phyloP scores from a whole-genome alignment of 768 basidiomycete genomes.

The Rickenella mellea region DNA sequence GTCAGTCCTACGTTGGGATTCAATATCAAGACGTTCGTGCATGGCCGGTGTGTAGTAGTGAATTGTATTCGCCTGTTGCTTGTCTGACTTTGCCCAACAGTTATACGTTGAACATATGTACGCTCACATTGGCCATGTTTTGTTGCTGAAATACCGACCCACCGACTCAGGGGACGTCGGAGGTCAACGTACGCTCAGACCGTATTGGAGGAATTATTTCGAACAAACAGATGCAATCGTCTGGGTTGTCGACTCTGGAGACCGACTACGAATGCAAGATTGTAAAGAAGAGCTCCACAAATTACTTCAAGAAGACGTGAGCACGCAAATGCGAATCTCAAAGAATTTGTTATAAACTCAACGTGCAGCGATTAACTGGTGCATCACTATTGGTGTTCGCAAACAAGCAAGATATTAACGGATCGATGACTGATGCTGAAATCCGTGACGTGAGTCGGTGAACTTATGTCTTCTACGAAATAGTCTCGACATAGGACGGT shows the following conservation, averaged over 20 bases:
- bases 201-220: conserved; percentile 99
- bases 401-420: conserved; percentile 93
- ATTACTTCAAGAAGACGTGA: conserved; percentile 86
- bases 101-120: conserved; percentile 35
- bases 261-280: conserved; percentile 82
- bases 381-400: conserved; percentile 94
- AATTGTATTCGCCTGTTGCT: conserved; percentile 11
- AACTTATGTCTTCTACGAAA: conserved; percentile 1
- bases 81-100: conserved; percentile 19
- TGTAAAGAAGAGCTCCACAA: conserved; percentile 82
- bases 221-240: conserved; percentile 97
- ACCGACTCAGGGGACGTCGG: conserved; percentile 84
- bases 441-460: conserved; percentile 63
- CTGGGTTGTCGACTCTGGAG: conserved; percentile 97
- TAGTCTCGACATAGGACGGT: conserved; percentile 2
- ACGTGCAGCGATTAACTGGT: conserved; percentile 74
- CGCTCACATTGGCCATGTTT: conserved; percentile 9
- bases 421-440: conserved; percentile 74
- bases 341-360: not conserved
- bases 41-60: conserved; percentile 60
- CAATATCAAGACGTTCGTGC: conserved; percentile 95
- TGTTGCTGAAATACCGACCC: not conserved
- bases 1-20: conserved; percentile 95
- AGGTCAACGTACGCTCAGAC: conserved; percentile 88
- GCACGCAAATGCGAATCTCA: conserved; percentile 9